Evolutionary conservation across 345 rosid genomes (phyloP), one percentile per base, ranked within the genome.

Genomic region (Combretum micranthum): DNA sequence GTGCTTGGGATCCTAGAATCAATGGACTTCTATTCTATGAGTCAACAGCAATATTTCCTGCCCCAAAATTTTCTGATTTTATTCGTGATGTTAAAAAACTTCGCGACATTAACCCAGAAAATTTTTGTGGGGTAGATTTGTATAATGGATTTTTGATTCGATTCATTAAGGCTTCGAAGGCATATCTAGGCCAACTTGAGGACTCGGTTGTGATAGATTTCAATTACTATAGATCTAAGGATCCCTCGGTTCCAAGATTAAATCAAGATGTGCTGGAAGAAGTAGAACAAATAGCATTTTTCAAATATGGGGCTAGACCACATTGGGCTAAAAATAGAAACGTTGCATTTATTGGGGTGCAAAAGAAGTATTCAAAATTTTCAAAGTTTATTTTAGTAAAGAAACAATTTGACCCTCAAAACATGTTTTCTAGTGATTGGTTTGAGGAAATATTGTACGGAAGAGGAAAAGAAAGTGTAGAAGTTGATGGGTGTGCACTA

Each of bases 261-360:
- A 83, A 84, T 57, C 68, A 92, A 73, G 90, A 88, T 46, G 69
- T 76, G 25, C 78, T 81, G 88, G 98, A 86, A 73, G 96, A 92
- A 77, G 65, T 88, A 16, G 96, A 92, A 83, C 96, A 88, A 63
- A 78, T 92, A 64, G 98, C 95, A 5, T 86, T 92, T 65, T 60
- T 83, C 60, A 84, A 84, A 57, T 39, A 88, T 19, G 83, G 78
- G n/a, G 96, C 96, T 0, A 84, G 63, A 62, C 93, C 98, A 0
- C 98, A 92, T 57, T 92, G 95, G 95, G 89, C 79, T 9, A 92
- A 92, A 71, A 92, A 88, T 43, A 78, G 87, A 70, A 86, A 84
- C 60, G 16, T 75, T 42, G 89, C 84, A 12, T 88, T 92, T 79
- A 44, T 64, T 16, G 77, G 77, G 9, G 90, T 83, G 54, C 75